These are phyloP conservation scores for Pseudogymnoascus sp. DNA, from an alignment of 2,329 filamentous ascomycete genomes.

Conservation along the genomic window DNA sequence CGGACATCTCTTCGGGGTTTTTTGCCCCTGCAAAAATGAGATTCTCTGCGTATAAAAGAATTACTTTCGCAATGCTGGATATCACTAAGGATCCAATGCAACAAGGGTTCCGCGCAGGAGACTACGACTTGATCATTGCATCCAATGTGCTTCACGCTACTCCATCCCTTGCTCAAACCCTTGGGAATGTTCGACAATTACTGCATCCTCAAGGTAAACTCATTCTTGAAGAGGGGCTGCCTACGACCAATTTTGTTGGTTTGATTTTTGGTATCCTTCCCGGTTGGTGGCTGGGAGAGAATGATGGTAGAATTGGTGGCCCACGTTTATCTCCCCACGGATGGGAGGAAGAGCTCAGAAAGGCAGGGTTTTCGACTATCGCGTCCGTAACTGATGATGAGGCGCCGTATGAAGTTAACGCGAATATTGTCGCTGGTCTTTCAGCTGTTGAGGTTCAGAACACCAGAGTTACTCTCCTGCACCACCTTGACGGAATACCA, in stretches of 20 bases:
- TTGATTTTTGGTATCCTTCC: constrained; percentile 21
- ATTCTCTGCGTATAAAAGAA: constrained; percentile 24
- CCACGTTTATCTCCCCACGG: constrained; percentile 21
- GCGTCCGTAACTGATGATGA: constrained; percentile 23
- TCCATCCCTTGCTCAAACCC: constrained; percentile 13
- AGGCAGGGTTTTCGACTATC: constrained; percentile 27
- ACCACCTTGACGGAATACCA: not conserved
- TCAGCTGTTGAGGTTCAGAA: not conserved
- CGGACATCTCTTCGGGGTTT: constrained; percentile 24
- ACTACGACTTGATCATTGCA: constrained; percentile 26
- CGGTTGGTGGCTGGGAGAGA: constrained; percentile 28
- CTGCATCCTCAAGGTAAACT: constrained; percentile 17
- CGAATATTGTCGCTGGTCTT: constrained; percentile 18
- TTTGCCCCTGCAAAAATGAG: constrained; percentile 28
- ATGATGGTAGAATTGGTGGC: constrained; percentile 20
- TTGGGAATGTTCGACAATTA: constrained; percentile 17
- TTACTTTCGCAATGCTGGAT: constrained; percentile 30
- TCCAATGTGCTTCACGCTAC: constrained; percentile 24
- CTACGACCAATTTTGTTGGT: not conserved
- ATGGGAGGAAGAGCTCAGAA: constrained; percentile 25
- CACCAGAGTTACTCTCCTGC: not conserved
- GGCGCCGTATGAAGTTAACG: constrained; percentile 15
- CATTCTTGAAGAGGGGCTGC: constrained; percentile 7
- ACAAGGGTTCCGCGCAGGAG: constrained; percentile 30
- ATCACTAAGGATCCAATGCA: constrained; percentile 26